phyloP scores from a whole-genome alignment of 2,329 filamentous ascomycete species.

The Cercospora brassicicola region DNA sequence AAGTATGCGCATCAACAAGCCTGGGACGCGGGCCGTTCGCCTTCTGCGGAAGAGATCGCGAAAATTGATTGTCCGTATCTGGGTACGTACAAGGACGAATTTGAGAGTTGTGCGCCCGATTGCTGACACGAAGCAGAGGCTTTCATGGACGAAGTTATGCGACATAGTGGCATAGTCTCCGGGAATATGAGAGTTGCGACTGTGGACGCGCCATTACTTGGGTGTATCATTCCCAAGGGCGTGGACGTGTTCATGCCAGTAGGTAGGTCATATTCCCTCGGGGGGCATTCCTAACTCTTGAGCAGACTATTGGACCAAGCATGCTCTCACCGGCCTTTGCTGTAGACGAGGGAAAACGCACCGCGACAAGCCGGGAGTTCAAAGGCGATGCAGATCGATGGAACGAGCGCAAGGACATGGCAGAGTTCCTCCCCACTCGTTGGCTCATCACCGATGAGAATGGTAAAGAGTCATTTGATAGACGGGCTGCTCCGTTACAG shows the following conservation, averaged over 20 bases:
- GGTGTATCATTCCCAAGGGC: conserved; percentile 10
- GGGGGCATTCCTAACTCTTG: not conserved
- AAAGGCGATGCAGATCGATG: not conserved
- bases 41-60: not conserved
- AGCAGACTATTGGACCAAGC: not conserved
- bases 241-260: conserved; percentile 7
- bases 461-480: not conserved
- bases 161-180: not conserved
- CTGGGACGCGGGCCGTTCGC: not conserved
- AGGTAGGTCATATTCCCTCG: not conserved
- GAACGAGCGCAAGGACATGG: not conserved
- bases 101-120: not conserved
- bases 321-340: not conserved
- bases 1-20: not conserved
- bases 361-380: not conserved
- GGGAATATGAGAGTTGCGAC: conserved; percentile 10
- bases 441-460: conserved; percentile 1
- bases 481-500: conserved; percentile 13
- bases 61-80: conserved; percentile 5
- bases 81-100: not conserved
- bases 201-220: conserved; percentile 2
- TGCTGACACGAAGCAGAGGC: conserved; percentile 3
- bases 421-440: not conserved
- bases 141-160: conserved; percentile 8
- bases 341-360: conserved; percentile 7